These are phyloP conservation scores for Pseudogymnoascus sp. DNA, from an alignment of 2,329 filamentous ascomycete genomes.

Conservation along the genomic window DNA sequence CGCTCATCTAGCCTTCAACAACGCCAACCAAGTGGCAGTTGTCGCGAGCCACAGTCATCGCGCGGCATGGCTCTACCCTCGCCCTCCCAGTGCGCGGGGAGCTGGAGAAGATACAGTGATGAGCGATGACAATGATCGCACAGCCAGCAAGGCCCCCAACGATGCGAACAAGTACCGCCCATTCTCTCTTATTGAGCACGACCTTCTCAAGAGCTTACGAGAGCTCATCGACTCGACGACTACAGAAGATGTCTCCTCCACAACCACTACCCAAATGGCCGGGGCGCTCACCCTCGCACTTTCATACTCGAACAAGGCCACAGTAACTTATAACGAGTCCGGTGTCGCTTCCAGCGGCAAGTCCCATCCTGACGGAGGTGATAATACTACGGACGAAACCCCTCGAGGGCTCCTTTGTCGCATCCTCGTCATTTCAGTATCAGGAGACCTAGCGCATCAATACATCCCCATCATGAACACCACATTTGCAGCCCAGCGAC, in stretches of 20 bases:
- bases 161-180: constrained; percentile 85
- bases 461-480: constrained; percentile 99
- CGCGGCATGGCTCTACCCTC: constrained; percentile 83
- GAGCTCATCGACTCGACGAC: constrained; percentile 64
- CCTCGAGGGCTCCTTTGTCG: constrained; percentile 58
- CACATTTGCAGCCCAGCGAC: constrained; percentile 88
- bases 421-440: constrained; percentile 85
- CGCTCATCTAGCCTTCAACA: constrained; percentile 88
- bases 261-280: constrained; percentile 77
- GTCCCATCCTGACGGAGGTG: constrained; percentile 15
- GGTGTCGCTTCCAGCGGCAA: constrained; percentile 23
- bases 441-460: constrained; percentile 72
- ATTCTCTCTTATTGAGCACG: constrained; percentile 78
- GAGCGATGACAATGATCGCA: constrained; percentile 33
- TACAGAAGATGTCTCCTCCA: constrained; percentile 51
- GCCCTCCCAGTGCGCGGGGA: constrained; percentile 28
- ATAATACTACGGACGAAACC: constrained; percentile 25
- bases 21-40: constrained; percentile 85
- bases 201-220: constrained; percentile 66
- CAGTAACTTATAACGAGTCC: constrained; percentile 30
- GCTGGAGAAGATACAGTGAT: constrained; percentile 48
- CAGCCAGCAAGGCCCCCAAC: constrained; percentile 26
- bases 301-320: constrained; percentile 73
- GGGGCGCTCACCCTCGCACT: constrained; percentile 86
- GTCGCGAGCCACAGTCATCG: constrained; percentile 83